Evolutionary conservation across 371 early-diverging fungal genomes (phyloP).

Genomic region (Syncephalis plumigaleata): DNA sequence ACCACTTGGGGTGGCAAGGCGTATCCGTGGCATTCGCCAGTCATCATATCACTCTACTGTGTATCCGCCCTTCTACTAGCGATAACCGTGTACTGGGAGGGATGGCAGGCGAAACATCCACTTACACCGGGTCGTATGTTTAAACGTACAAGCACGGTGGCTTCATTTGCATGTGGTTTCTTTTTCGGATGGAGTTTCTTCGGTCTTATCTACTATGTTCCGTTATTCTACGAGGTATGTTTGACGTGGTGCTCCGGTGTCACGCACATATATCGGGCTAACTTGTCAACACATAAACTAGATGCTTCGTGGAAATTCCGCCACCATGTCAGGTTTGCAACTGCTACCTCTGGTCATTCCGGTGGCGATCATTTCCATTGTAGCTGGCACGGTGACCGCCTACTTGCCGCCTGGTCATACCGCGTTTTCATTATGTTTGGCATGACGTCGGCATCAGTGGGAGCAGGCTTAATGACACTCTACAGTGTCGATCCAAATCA

Average conservation of each 20-base stretch:
- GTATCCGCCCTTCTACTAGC: conserved; percentile 21
- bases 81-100: conserved; percentile 35
- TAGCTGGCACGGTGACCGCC: conserved; percentile 17
- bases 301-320: conserved; percentile 32
- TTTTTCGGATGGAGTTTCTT: conserved; percentile 28
- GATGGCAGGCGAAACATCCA: conserved; percentile 27
- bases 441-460: conserved; percentile 16
- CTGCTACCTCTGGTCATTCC: conserved; percentile 31
- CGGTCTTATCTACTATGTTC: conserved; percentile 28
- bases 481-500: conserved; percentile 16
- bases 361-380: conserved; percentile 12
- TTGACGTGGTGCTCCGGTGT: too few species aligned
- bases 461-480: conserved; percentile 4
- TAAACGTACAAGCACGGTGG: conserved; percentile 17
- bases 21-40: conserved; percentile 25
- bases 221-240: conserved; percentile 17
- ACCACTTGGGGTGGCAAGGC: conserved; percentile 30
- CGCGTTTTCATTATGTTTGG: conserved; percentile 20
- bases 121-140: conserved; percentile 32
- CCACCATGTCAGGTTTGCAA: conserved; percentile 36
- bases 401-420: conserved; percentile 12
- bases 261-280: too few species aligned
- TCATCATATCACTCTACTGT: conserved; percentile 23
- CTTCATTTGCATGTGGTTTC: conserved; percentile 22
- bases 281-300: too few species aligned